Percentiles rank a stretch among this genome's conserved stretches.
Conservation (phyloP, 345 rosid genomes). For the Leavenworthia alabamica region DNA sequence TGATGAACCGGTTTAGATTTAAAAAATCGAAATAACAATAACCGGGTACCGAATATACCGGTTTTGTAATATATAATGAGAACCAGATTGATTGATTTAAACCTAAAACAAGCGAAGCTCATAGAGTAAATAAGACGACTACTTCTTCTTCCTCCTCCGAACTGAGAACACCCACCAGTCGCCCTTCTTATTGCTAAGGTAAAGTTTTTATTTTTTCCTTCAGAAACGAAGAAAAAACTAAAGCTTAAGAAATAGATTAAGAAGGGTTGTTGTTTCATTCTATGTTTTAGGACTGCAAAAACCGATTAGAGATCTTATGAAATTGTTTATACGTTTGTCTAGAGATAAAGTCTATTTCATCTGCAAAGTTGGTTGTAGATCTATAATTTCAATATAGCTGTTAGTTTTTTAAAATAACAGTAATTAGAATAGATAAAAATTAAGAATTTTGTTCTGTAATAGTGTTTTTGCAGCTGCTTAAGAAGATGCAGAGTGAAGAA, state of each 20-base stretch:
- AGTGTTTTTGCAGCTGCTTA: background rate
- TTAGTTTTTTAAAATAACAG: background rate
- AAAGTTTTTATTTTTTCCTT: background rate
- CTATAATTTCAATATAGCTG: background rate
- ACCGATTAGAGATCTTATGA: background rate
- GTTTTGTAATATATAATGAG: background rate
- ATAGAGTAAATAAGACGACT: background rate
- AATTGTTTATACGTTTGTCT: background rate
- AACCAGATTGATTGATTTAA: slow-evolving; percentile 7
- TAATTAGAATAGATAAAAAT: background rate
- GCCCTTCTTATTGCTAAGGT: slow-evolving; percentile 10
- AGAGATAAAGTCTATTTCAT: background rate
- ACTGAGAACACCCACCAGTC: background rate
- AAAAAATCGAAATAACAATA: background rate
- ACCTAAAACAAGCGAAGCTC: slow-evolving; percentile 16
- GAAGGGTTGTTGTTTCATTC: background rate
- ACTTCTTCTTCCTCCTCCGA: slow-evolving; percentile 5
- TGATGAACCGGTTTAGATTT: background rate
- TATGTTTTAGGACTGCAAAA: background rate
- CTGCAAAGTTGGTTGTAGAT: background rate
- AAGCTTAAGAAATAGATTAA: background rate
- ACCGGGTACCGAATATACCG: background rate
- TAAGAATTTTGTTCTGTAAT: background rate
- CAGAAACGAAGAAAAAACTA: background rate
- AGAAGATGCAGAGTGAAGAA: slow-evolving; percentile 26